Percentiles rank a stretch among this genome's conserved stretches.
These are phyloP conservation scores for Rhizophlyctis rosea DNA, from an alignment of 192 early-diverging fungal species.

Conservation along the genomic window DNA sequence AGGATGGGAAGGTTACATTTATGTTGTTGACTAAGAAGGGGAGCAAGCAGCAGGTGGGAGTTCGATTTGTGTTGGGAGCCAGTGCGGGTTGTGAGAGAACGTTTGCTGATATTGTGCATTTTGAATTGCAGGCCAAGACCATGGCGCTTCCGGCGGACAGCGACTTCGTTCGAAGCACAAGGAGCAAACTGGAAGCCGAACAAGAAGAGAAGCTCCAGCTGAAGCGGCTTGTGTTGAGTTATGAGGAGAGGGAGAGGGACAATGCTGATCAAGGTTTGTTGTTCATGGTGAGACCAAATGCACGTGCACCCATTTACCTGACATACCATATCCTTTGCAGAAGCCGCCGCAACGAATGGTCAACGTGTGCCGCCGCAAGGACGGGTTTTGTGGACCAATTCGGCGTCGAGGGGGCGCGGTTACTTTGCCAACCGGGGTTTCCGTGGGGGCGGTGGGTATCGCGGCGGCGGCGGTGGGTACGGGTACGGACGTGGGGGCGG, in stretches of 20 bases:
- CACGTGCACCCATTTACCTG: no score
- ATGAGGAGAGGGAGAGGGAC: conserved; percentile 73
- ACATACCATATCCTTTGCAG: no score
- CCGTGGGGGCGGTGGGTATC: no score
- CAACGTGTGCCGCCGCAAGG: no score
- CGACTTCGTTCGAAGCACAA: conserved; percentile 75
- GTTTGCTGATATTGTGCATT: conserved; percentile 54
- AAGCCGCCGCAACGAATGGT: no score
- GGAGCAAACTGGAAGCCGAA: conserved; percentile 81
- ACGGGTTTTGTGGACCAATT: no score
- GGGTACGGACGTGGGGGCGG: no score
- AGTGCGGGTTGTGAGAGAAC: neutral
- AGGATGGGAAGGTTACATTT: conserved; percentile 66
- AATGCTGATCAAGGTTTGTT: no score
- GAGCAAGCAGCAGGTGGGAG: conserved; percentile 70
- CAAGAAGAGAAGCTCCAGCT: conserved; percentile 84
- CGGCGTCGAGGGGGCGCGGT: no score
- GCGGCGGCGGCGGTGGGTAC: no score
- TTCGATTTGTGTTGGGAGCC: neutral
- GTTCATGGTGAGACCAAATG: no score
- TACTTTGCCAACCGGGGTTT: no score
- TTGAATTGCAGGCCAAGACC: conserved; percentile 53
- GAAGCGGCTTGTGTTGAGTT: conserved; percentile 89
- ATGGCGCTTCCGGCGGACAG: conserved; percentile 80
- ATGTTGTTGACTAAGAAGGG: conserved; percentile 81